Evolutionary conservation across 495 filamentous ascomycete genomes (phyloP).

Genomic region (Lepraria neglecta): DNA sequence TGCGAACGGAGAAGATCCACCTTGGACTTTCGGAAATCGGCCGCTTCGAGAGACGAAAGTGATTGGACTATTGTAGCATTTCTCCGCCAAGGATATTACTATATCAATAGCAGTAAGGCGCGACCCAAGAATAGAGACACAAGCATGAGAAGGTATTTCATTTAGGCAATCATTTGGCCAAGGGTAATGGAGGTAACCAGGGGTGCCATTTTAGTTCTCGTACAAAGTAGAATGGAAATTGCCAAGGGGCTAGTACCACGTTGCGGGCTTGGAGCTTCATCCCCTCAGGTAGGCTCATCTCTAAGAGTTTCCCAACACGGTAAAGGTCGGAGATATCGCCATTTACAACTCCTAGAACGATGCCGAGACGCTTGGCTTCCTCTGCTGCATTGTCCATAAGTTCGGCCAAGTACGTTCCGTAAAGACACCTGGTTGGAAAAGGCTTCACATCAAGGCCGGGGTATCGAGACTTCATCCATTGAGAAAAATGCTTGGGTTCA

Average conservation of each 20-base stretch:
- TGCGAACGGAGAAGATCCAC: neutral
- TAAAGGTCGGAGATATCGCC: neutral
- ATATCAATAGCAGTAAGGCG: neutral
- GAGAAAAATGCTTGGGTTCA: neutral
- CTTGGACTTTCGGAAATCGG: neutral
- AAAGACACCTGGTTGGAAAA: neutral
- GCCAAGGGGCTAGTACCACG: constrained; percentile 3
- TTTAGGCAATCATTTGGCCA: neutral
- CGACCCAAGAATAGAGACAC: neutral
- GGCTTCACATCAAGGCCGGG: neutral
- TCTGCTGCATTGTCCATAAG: neutral
- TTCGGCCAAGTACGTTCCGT: neutral
- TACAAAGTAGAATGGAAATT: neutral
- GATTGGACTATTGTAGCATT: neutral
- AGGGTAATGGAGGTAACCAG: neutral
- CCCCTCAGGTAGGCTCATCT: neutral
- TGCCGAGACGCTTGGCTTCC: neutral
- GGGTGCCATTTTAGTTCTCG: neutral
- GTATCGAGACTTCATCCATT: neutral
- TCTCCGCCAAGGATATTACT: neutral
- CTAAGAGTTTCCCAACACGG: neutral
- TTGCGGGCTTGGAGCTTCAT: constrained; percentile 19
- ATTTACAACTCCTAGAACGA: neutral
- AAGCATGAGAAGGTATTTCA: neutral
- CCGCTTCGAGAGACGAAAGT: neutral